phyloP scores from a whole-genome alignment of 108 stramenopile genomes.

The Skeletonema potamos region DNA sequence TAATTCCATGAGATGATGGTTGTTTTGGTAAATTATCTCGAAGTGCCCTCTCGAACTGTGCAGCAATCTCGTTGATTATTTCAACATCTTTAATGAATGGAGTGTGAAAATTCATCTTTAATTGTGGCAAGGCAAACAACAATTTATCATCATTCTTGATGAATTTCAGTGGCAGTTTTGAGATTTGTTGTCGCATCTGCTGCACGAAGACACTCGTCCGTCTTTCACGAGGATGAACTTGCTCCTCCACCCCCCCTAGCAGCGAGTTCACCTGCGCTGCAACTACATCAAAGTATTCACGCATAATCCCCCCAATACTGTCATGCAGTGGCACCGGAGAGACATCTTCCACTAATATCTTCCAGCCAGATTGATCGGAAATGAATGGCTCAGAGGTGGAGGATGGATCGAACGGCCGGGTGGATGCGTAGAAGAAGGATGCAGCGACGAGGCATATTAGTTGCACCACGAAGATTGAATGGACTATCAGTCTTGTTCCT shows the following conservation, averaged over 20 bases:
- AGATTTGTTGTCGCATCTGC: slow-evolving; percentile 22
- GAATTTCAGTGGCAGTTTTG: background rate
- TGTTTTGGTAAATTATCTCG: background rate
- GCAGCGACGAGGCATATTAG: slow-evolving; percentile 18
- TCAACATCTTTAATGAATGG: background rate
- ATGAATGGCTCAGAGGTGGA: slow-evolving; percentile 37
- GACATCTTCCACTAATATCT: slow-evolving; percentile 24
- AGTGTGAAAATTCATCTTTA: slow-evolving; percentile 15
- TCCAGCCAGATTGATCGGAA: slow-evolving; percentile 41
- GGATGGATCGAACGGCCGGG: background rate
- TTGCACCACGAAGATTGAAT: slow-evolving; percentile 32
- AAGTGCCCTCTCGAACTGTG: slow-evolving; percentile 9
- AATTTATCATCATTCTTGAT: background rate
- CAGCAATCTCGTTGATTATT: background rate
- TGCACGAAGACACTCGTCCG: slow-evolving; percentile 19
- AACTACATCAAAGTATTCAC: background rate
- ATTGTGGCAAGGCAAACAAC: background rate
- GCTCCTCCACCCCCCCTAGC: background rate
- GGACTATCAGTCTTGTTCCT: slow-evolving; percentile 46
- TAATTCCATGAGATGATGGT: background rate
- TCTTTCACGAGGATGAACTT: background rate
- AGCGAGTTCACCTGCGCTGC: slow-evolving; percentile 2
- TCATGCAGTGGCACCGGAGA: slow-evolving; percentile 6
- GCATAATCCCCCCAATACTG: background rate
- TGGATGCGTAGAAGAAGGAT: slow-evolving; percentile 36